These are phyloP conservation scores for Phytophthora chlamydospora DNA, from an alignment of 352 stramenopile species.

Conservation along the genomic window DNA sequence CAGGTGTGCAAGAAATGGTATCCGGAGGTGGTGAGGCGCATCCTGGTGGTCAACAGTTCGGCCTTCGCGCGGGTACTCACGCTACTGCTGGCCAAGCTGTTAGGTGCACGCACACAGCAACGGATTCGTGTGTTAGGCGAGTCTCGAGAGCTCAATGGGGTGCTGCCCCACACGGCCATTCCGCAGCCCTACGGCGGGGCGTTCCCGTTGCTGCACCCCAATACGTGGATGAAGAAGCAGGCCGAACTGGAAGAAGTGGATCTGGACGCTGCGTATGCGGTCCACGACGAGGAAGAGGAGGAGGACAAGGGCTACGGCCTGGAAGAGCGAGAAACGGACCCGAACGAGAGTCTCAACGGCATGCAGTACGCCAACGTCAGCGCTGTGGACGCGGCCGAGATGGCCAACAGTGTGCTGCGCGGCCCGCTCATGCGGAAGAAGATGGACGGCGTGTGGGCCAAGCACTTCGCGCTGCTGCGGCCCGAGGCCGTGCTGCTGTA, in stretches of 20 bases:
- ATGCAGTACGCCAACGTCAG: slow-evolving; percentile 85
- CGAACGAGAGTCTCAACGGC: slow-evolving; percentile 62
- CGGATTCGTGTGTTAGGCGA: slow-evolving; percentile 59
- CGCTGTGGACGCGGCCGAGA: slow-evolving; percentile 62
- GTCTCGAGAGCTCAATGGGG: slow-evolving; percentile 50
- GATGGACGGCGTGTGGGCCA: slow-evolving; percentile 68
- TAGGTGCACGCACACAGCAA: slow-evolving; percentile 52
- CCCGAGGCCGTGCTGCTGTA: slow-evolving; percentile 79
- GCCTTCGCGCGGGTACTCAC: slow-evolving; percentile 59
- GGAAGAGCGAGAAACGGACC: slow-evolving; percentile 28
- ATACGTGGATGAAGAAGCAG: slow-evolving; percentile 69
- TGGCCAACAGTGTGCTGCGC: slow-evolving; percentile 74
- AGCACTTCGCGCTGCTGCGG: slow-evolving; percentile 71
- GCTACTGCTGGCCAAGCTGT: slow-evolving; percentile 56
- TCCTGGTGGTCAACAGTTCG: slow-evolving; percentile 72
- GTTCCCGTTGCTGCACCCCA: slow-evolving; percentile 58
- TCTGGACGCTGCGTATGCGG: slow-evolving; percentile 39
- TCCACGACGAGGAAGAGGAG: slow-evolving; percentile 39
- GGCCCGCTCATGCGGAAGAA: slow-evolving; percentile 74
- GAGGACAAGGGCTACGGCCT: slow-evolving; percentile 51
- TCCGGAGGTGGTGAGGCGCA: slow-evolving; percentile 60
- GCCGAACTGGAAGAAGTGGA: slow-evolving; percentile 78
- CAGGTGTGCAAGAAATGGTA: slow-evolving; percentile 69
- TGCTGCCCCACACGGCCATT: slow-evolving; percentile 52
- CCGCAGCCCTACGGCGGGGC: slow-evolving; percentile 68